Base-by-base conservation (phyloP, 1,139 yeast species). In the Lodderomyces metapsilosis region DNA sequence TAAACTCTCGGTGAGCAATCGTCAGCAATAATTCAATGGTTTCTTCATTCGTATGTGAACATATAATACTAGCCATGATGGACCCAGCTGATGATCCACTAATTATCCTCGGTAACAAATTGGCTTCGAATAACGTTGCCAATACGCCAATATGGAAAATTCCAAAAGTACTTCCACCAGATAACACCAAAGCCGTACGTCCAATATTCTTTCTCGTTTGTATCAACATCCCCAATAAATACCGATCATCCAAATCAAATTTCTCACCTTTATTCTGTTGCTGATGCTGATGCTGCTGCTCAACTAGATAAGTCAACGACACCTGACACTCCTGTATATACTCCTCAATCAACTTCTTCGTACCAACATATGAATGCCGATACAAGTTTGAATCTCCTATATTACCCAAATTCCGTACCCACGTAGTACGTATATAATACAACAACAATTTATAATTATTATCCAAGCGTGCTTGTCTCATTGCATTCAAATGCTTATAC, bases 31-130 rank as follows among this genome's bases (percentile, higher is more conserved):
- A 61, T 4, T 62, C 69, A 20, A 76, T 69, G 2, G 87, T 75
- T 59, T 91, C 98, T 37, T 81, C 87, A 51, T 83, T 84, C 11
- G 83, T 78, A 56, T 86, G 88, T 15, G 87, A 84, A 55, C 96
- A 88, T 39, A 92, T 69, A 13, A 91, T 80, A 43, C 96, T 80
- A 10, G 98, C 98, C 43, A 94, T 84, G 42, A 92, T 91, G 1
- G 97, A 89, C 13, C 99, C 99, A 0, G 98, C 96, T 11, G 96
- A 88, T 9, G 96, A 85, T 0, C 99, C 98, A 40, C 95, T 85
- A n/a, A 92, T 80, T 38, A 92, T 88, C 38, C 89, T 73, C 0
- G 99, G 99, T 34, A 92, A 66, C 27, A 91, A 68, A 41, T 84
- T 81, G 37, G 78, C 76, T 52, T 87, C 94, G 38, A 84, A 66